phyloP scores from a whole-genome alignment of 2,329 filamentous ascomycete species.

The Talaromyces sp. region DNA sequence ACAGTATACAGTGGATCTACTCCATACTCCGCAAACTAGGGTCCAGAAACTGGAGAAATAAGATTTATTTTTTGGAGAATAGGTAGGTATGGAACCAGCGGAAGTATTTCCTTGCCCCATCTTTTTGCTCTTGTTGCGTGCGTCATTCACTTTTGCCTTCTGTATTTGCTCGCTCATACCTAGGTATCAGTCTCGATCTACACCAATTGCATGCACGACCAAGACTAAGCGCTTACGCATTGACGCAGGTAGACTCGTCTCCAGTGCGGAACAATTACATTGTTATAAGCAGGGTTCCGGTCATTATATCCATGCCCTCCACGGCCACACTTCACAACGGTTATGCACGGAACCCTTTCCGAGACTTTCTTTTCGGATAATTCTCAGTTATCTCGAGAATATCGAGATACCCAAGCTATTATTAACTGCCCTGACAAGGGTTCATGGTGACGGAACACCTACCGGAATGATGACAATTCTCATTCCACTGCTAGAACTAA shows the following conservation, averaged over 20 bases:
- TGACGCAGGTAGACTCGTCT: background rate
- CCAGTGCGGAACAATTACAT: background rate
- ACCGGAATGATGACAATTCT: background rate
- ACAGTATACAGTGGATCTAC: background rate
- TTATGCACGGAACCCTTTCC: slow-evolving; percentile 1
- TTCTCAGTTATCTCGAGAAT: background rate
- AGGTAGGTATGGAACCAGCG: background rate
- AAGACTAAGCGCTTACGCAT: background rate
- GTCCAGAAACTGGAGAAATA: background rate
- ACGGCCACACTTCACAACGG: too few relatives aligned
- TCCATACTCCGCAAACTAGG: background rate
- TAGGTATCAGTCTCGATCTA: background rate
- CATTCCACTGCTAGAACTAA: background rate
- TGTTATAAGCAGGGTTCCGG: background rate
- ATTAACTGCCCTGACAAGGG: background rate
- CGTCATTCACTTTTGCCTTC: background rate
- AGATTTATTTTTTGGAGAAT: background rate
- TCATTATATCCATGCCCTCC: background rate
- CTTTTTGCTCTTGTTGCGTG: background rate
- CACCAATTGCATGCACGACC: background rate
- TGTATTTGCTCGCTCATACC: too few relatives aligned
- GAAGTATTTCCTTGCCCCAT: background rate
- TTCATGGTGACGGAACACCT: background rate
- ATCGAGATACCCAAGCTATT: background rate
- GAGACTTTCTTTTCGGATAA: background rate